These are phyloP conservation scores for Erucastrum elatum DNA, from an alignment of 345 rosid species.

Conservation along the genomic window DNA sequence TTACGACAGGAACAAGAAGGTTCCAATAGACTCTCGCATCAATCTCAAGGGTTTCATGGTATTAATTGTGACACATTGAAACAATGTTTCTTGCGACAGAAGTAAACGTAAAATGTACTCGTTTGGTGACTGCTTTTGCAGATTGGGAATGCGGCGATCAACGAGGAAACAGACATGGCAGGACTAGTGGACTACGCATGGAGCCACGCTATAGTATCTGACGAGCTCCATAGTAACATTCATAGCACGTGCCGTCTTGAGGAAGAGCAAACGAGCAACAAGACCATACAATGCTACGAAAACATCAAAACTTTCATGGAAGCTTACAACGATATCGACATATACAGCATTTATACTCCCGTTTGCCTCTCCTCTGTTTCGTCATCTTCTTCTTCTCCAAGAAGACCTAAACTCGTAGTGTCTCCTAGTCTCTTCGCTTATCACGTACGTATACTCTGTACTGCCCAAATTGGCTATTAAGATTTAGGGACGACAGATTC, in stretches of 20 bases:
- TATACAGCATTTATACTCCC: conserved; percentile 69
- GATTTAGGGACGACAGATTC: not conserved
- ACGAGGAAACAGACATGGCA: conserved; percentile 53
- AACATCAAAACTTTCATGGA: conserved; percentile 38
- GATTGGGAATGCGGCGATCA: conserved; percentile 78
- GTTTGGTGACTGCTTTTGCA: conserved; percentile 24
- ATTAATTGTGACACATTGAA: not conserved
- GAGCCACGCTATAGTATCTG: conserved; percentile 78
- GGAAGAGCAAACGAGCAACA: conserved; percentile 6
- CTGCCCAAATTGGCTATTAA: not conserved
- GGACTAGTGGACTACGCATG: conserved; percentile 73
- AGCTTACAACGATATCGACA: conserved; percentile 57
- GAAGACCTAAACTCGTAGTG: conserved; percentile 34
- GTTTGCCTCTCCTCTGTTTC: conserved; percentile 44
- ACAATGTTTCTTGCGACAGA: not conserved
- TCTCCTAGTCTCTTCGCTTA: conserved; percentile 44
- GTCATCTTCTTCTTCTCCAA: conserved; percentile 6
- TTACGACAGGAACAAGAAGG: conserved; percentile 53
- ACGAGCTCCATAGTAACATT: conserved; percentile 49
- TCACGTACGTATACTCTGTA: not conserved
- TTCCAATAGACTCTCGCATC: conserved; percentile 40
- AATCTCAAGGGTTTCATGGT: conserved; percentile 86
- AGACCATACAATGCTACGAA: conserved; percentile 28
- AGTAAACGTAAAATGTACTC: not conserved
- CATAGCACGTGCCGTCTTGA: conserved; percentile 47